A percentile compares a stretch with the other conserved stretches of the same genome.
These are phyloP conservation scores for Apium graveolens DNA, from an alignment of 129 eudicot genomes.

Conservation along the genomic window DNA sequence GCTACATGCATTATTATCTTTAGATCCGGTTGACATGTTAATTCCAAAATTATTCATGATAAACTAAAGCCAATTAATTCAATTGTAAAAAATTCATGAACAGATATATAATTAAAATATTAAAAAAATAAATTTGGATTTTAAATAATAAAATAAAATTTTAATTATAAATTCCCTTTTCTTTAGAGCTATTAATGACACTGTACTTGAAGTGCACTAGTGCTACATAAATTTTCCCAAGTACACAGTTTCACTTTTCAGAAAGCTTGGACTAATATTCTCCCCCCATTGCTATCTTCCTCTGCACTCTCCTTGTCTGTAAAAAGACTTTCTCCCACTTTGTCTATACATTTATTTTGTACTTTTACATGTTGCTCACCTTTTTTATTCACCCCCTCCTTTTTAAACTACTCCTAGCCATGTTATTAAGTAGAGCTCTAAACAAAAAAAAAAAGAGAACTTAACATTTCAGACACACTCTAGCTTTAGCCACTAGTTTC, in stretches of 20 bases:
- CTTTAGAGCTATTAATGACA: too few relatives aligned
- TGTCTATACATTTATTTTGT: conserved; percentile 1
- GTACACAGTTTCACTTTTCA: neutral
- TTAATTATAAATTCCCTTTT: too few relatives aligned
- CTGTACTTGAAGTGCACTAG: too few relatives aligned
- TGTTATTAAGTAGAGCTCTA: neutral
- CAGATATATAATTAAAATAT: too few relatives aligned
- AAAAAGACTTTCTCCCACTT: conserved; percentile 5
- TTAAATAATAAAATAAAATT: too few relatives aligned
- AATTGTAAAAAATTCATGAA: too few relatives aligned
- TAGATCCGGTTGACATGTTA: too few relatives aligned
- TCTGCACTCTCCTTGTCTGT: conserved; percentile 5
- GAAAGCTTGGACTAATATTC: neutral
- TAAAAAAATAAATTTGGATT: too few relatives aligned
- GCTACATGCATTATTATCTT: too few relatives aligned
- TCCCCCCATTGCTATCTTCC: conserved; percentile 2
- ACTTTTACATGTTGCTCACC: neutral
- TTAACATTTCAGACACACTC: neutral
- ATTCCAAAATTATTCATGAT: too few relatives aligned
- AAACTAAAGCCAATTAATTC: too few relatives aligned
- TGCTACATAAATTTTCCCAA: too few relatives aligned
- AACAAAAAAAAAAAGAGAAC: neutral
- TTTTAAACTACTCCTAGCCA: neutral
- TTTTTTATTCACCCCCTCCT: conserved; percentile 16
- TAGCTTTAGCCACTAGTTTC: neutral